Conservation (phyloP, 805 yeast species). For the Cyberlindnera bimundalis region DNA sequence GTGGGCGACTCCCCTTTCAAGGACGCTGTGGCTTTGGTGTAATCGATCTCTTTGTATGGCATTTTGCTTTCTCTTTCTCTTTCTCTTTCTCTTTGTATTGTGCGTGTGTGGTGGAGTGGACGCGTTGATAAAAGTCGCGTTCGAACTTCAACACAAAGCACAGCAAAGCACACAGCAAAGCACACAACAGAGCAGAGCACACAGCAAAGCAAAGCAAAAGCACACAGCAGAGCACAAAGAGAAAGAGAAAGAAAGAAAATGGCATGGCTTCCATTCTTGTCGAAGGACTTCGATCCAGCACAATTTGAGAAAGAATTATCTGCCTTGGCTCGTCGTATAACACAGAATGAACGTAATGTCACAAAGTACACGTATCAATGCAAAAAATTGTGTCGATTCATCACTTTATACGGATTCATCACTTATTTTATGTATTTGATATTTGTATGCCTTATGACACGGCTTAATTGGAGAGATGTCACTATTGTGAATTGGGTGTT, state of each 20-base stretch:
- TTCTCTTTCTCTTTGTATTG: too few species aligned
- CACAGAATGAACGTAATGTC: slow-evolving; percentile 28
- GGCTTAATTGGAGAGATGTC: not conserved
- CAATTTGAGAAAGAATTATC: slow-evolving; percentile 42
- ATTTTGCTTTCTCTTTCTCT: not conserved
- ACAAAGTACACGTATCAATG: slow-evolving; percentile 14
- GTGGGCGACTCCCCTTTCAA: slow-evolving; percentile 4
- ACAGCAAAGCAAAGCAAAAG: too few species aligned
- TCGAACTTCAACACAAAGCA: too few species aligned
- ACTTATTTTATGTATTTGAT: slow-evolving; percentile 4
- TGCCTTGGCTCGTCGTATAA: slow-evolving; percentile 34
- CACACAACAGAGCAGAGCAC: too few species aligned
- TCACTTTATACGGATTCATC: slow-evolving; percentile 13
- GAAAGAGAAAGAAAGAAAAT: slow-evolving; percentile 5
- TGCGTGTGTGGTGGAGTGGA: too few species aligned
- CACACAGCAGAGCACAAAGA: too few species aligned
- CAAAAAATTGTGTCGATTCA: slow-evolving; percentile 3
- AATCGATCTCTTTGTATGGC: slow-evolving; percentile 17
- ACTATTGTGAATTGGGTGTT: not conserved
- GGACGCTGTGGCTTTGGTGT: slow-evolving; percentile 10
- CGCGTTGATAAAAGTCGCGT: too few species aligned
- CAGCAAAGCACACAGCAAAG: too few species aligned
- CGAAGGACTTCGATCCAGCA: slow-evolving; percentile 39
- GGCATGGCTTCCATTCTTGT: slow-evolving; percentile 26
- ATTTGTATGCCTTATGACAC: slow-evolving; percentile 1